Conservation (phyloP, 192 early-diverging fungal genomes). For the Helicostylum pulchrum region DNA sequence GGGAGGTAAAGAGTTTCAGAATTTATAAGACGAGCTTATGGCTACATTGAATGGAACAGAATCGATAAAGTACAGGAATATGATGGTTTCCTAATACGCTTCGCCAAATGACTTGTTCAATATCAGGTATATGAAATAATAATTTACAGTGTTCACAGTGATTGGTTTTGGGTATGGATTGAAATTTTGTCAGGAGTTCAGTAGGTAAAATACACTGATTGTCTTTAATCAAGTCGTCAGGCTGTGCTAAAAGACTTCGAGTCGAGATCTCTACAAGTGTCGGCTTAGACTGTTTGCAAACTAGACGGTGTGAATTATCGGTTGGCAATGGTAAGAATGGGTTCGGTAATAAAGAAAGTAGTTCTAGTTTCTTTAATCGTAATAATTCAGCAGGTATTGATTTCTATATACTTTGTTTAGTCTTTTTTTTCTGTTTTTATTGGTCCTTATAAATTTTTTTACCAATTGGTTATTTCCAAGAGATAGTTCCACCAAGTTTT, state of each 20-base stretch:
- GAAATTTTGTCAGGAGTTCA: not conserved
- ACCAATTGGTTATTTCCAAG: constrained; percentile 46
- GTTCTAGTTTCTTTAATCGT: constrained; percentile 35
- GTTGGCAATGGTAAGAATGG: constrained; percentile 21
- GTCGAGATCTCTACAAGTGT: constrained; percentile 21
- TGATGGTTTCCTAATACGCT: not conserved
- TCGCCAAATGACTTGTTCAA: constrained; percentile 24
- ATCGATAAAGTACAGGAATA: constrained; percentile 14
- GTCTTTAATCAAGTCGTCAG: not conserved
- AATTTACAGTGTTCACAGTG: constrained; percentile 18
- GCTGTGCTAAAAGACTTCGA: not conserved
- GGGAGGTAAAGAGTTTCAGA: too few relatives aligned
- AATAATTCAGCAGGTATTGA: constrained; percentile 41
- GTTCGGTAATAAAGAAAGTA: constrained; percentile 43
- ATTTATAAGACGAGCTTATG: too few relatives aligned
- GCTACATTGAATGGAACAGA: constrained; percentile 16
- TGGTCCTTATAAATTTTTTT: constrained; percentile 5
- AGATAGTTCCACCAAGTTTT: constrained; percentile 46
- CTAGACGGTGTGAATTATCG: not conserved
- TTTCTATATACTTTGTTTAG: constrained; percentile 6
- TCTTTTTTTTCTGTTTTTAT: not conserved
- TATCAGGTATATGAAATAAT: constrained; percentile 8
- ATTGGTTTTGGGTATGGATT: not conserved
- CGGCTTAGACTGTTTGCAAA: not conserved
- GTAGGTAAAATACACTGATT: not conserved